phyloP scores from a whole-genome alignment of 768 basidiomycete species.

The Serendipita sp. region DNA sequence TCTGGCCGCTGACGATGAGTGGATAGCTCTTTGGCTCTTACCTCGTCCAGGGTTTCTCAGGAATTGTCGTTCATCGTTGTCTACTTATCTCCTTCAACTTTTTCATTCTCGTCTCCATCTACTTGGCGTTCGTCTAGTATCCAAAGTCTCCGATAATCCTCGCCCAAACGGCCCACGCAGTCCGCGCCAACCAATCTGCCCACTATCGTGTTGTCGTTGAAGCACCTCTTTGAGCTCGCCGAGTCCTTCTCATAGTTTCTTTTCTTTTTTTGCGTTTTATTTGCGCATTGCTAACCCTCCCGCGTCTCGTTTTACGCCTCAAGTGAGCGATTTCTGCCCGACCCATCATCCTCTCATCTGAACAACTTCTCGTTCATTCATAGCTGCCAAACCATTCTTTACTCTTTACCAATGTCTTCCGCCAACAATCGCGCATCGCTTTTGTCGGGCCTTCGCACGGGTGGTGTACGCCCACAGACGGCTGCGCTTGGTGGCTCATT shows the following conservation, averaged over 20 bases:
- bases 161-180: not conserved
- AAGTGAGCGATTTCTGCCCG: not conserved
- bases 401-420: not conserved
- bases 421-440: slow-evolving; percentile 50
- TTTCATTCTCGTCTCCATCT: not conserved
- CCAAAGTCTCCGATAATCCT: not conserved
- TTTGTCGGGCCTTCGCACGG: slow-evolving; percentile 76
- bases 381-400: not conserved
- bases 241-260: not conserved
- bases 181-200: not conserved
- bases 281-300: not conserved
- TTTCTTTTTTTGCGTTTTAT: not conserved
- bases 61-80: not conserved
- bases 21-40: not conserved
- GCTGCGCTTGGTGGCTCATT: slow-evolving; percentile 33
- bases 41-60: not conserved
- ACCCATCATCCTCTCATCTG: not conserved
- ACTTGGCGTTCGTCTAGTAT: not conserved
- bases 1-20: not conserved
- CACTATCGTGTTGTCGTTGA: not conserved
- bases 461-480: slow-evolving; percentile 47
- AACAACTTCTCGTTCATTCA: not conserved
- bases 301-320: not conserved
- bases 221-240: not conserved
- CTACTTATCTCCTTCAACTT: not conserved